Evolutionary conservation across 108 stramenopile genomes (phyloP).

Genomic region (Fistulifera pelliculosa): DNA sequence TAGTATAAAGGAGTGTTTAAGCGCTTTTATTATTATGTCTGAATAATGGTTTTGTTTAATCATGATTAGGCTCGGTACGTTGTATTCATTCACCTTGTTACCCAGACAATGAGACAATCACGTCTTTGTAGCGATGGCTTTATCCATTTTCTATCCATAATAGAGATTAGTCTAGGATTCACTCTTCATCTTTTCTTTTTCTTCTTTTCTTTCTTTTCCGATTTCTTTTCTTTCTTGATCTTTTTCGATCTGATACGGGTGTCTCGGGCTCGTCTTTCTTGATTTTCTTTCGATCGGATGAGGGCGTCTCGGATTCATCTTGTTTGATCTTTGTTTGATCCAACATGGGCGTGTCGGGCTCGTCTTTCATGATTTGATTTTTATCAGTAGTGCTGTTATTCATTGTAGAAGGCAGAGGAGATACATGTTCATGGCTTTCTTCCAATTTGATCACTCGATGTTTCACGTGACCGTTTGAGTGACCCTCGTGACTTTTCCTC

Average conservation of each 20-base stretch:
- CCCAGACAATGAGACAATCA: no score
- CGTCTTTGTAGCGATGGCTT: no score
- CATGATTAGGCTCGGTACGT: no score
- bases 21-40: no score
- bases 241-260: slow-evolving; percentile 7
- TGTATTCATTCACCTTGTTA: no score
- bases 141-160: no score
- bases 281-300: slow-evolving; percentile 5
- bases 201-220: slow-evolving; percentile 18
- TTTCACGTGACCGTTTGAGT: not conserved
- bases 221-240: slow-evolving; percentile 27
- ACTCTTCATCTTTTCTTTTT: slow-evolving; percentile 9
- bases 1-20: no score
- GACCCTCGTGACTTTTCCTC: not conserved
- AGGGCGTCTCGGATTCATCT: not conserved
- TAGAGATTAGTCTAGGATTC: not conserved
- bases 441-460: not conserved
- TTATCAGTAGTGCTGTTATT: no score
- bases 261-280: slow-evolving; percentile 2
- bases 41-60: no score
- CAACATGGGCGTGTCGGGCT: not conserved
- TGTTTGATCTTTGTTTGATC: slow-evolving; percentile 10
- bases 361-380: not conserved
- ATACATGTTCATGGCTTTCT: slow-evolving; percentile 5
- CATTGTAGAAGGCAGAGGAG: not conserved